Conservation (phyloP, 805 yeast genomes). For the Millerago galiae region DNA sequence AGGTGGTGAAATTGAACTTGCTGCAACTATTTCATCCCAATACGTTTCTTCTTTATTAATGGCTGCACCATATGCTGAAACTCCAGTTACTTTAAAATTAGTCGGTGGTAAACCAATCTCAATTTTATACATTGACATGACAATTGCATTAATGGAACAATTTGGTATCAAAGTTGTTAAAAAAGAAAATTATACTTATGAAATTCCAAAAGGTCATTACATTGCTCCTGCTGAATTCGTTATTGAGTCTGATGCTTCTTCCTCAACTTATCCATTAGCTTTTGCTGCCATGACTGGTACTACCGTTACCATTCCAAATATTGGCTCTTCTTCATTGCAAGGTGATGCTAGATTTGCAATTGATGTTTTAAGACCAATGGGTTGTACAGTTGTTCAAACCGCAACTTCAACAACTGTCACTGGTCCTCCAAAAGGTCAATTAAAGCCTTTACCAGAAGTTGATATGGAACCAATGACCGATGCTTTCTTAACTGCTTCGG, state of each 20-base stretch:
- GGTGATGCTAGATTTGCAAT: slow-evolving; percentile 97
- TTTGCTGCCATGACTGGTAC: slow-evolving; percentile 96
- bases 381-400: slow-evolving; percentile 81
- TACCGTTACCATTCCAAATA: slow-evolving; percentile 87
- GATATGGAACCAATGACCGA: slow-evolving; percentile 99
- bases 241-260: slow-evolving; percentile 94
- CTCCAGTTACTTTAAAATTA: slow-evolving; percentile 79
- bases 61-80: slow-evolving; percentile 95
- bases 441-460: slow-evolving; percentile 65
- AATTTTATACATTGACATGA: slow-evolving; percentile 94
- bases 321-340: slow-evolving; percentile 86
- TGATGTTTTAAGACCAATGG: slow-evolving; percentile 92
- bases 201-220: slow-evolving; percentile 81
- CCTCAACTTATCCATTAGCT: slow-evolving; percentile 96
- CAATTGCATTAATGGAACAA: slow-evolving; percentile 87
- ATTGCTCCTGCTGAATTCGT: slow-evolving; percentile 78
- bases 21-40: slow-evolving; percentile 95
- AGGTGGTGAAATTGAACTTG: slow-evolving; percentile 91
- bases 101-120: slow-evolving; percentile 98
- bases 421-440: slow-evolving; percentile 70
- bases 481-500: slow-evolving; percentile 94
- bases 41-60: slow-evolving; percentile 92
- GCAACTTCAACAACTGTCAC: slow-evolving; percentile 84
- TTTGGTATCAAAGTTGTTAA: slow-evolving; percentile 77
- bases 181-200: slow-evolving; percentile 81